Evolutionary conservation across 2,329 filamentous ascomycete species (phyloP).

Genomic region (Phoma sp.): DNA sequence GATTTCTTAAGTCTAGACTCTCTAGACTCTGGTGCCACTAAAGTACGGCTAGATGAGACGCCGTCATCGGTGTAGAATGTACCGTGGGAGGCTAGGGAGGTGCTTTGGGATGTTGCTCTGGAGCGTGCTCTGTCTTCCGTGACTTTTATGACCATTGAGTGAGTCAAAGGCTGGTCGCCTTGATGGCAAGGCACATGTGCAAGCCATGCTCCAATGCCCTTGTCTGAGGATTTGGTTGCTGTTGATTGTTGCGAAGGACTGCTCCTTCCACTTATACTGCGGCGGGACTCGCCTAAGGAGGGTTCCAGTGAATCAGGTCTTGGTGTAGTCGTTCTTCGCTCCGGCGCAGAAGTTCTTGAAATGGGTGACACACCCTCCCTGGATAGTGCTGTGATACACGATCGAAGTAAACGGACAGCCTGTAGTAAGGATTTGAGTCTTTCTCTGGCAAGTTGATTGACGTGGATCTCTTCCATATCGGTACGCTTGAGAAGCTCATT

Average conservation of each 20-base stretch:
- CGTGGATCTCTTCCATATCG: conserved; percentile 34
- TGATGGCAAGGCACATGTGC: conserved; percentile 36
- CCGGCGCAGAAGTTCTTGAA: conserved; percentile 6
- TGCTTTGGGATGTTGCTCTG: conserved; percentile 20
- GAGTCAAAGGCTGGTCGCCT: conserved; percentile 26
- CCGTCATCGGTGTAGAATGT: conserved; percentile 44
- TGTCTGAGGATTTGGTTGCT: conserved; percentile 14
- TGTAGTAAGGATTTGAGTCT: conserved; percentile 33
- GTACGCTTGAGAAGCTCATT: conserved; percentile 35
- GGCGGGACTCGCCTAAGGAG: conserved; percentile 28
- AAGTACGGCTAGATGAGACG: conserved; percentile 28
- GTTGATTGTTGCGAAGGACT: conserved; percentile 21
- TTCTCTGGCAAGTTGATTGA: conserved; percentile 34
- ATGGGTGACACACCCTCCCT: conserved; percentile 19
- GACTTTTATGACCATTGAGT: conserved; percentile 26
- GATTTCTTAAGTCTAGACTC: conserved; percentile 28
- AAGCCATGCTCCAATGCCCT: conserved; percentile 41
- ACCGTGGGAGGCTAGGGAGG: conserved; percentile 28
- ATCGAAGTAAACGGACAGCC: conserved; percentile 33
- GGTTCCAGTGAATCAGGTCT: conserved; percentile 35
- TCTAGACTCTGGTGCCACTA: conserved; percentile 23
- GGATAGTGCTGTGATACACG: conserved; percentile 31
- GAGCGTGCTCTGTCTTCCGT: conserved; percentile 16
- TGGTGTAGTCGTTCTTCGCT: conserved; percentile 26
- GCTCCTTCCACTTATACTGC: conserved; percentile 26